Conservation (phyloP, 2,329 filamentous ascomycete genomes). For the Ploettnerulaceae sp. region DNA sequence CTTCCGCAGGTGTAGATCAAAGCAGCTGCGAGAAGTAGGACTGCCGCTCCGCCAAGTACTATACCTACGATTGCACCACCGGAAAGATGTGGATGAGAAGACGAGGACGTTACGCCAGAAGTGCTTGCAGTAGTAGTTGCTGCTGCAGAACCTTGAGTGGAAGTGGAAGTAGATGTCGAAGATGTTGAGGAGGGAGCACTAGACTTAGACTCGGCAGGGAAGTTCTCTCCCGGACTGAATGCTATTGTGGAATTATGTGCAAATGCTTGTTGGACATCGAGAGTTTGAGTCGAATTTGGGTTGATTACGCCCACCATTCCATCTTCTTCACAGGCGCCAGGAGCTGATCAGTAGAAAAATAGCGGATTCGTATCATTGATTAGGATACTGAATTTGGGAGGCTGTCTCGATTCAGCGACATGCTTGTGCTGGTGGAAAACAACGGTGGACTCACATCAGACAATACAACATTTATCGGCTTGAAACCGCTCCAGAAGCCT, state of each 20-base stretch:
- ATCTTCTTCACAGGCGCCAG: slow-evolving; percentile 56
- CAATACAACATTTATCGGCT: slow-evolving; percentile 40
- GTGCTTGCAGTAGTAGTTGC: slow-evolving; percentile 1
- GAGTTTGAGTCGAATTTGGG: slow-evolving; percentile 32
- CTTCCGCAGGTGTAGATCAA: slow-evolving; percentile 27
- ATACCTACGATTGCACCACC: slow-evolving; percentile 28
- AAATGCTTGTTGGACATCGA: slow-evolving; percentile 21
- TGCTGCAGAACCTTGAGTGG: slow-evolving; percentile 1
- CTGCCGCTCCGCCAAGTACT: slow-evolving; percentile 21
- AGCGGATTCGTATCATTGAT: slow-evolving; percentile 60
- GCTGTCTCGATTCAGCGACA: slow-evolving; percentile 13
- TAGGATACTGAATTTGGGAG: slow-evolving; percentile 39
- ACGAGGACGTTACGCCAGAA: background rate
- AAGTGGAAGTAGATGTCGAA: slow-evolving; percentile 6
- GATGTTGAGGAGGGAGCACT: slow-evolving; percentile 15
- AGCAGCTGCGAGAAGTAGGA: slow-evolving; percentile 18
- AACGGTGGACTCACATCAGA: slow-evolving; percentile 40
- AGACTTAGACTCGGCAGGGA: slow-evolving; percentile 20
- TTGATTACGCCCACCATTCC: slow-evolving; percentile 79
- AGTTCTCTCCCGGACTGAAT: slow-evolving; percentile 25
- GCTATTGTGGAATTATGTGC: slow-evolving; percentile 19
- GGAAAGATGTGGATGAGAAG: slow-evolving; percentile 18
- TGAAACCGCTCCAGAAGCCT: slow-evolving; percentile 50
- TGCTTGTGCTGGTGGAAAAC: background rate
- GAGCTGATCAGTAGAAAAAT: slow-evolving; percentile 67